phyloP scores from a whole-genome alignment of 139 green algal genomes.

The Coelastrella sp. region DNA sequence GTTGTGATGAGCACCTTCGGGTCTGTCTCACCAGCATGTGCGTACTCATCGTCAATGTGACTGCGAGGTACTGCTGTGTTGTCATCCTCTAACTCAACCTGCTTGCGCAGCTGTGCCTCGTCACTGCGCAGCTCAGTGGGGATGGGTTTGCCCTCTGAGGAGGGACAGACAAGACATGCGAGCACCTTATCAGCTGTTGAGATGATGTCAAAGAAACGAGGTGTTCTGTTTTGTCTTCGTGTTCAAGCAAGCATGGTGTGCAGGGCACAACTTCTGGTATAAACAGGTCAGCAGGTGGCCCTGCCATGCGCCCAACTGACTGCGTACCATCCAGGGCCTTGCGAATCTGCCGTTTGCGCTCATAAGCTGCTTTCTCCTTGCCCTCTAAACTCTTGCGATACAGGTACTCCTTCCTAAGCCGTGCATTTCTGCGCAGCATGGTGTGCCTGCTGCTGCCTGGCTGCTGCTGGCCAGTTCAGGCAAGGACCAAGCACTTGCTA shows the following conservation, averaged over 20 bases:
- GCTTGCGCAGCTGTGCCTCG: constrained; percentile 79
- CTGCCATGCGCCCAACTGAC: too few relatives aligned
- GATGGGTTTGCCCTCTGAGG: constrained; percentile 96
- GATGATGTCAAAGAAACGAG: too few relatives aligned
- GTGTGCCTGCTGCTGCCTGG: constrained; percentile 9
- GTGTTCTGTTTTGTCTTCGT: not conserved
- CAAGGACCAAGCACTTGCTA: not conserved
- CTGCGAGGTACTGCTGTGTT: constrained; percentile 90
- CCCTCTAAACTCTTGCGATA: constrained; percentile 97
- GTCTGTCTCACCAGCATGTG: constrained; percentile 85
- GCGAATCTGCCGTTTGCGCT: constrained; percentile 94
- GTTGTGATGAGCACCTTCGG: constrained; percentile 97
- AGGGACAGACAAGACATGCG: not conserved
- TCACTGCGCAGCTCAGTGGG: constrained; percentile 92
- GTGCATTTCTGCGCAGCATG: constrained; percentile 82
- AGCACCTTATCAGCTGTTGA: too few relatives aligned
- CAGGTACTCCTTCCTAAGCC: constrained; percentile 95
- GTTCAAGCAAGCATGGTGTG: not conserved
- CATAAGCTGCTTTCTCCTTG: constrained; percentile 92
- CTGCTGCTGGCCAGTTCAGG: constrained; percentile 19
- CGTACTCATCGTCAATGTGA: constrained; percentile 99
- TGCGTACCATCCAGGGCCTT: constrained; percentile 87
- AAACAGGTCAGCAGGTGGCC: not conserved
- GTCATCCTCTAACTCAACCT: constrained; percentile 96
- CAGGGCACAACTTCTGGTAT: not conserved